phyloP scores from a whole-genome alignment of 257 asterid genomes.

The Euphrasia confusa region DNA sequence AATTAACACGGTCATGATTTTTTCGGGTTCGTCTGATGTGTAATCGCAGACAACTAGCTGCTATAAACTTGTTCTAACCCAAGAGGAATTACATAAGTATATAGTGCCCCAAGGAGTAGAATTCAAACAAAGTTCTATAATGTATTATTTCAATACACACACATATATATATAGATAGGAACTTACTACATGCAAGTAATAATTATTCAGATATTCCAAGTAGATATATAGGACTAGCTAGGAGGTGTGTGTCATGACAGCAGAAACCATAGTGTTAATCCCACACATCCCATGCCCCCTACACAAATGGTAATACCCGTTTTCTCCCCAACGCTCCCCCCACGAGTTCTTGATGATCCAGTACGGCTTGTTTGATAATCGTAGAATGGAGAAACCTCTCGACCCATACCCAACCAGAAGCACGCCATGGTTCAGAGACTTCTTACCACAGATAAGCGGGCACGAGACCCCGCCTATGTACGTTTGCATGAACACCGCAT shows the following conservation, averaged over 20 bases:
- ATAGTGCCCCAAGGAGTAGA: too few species aligned
- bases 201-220: too few species aligned
- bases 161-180: not conserved
- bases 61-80: too few species aligned
- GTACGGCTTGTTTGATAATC: constrained; percentile 62
- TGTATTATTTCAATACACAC: too few species aligned
- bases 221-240: constrained; percentile 1
- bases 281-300: constrained; percentile 81
- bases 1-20: too few species aligned
- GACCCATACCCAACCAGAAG: constrained; percentile 79
- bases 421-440: constrained; percentile 60
- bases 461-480: constrained; percentile 84
- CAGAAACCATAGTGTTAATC: constrained; percentile 74
- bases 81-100: too few species aligned
- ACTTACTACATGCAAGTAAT: too few species aligned
- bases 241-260: constrained; percentile 47
- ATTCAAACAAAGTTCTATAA: too few species aligned
- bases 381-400: constrained; percentile 61
- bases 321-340: constrained; percentile 82
- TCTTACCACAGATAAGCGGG: constrained; percentile 67
- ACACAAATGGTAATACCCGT: constrained; percentile 62
- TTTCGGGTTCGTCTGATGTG: too few species aligned
- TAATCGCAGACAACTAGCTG: too few species aligned
- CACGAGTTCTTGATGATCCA: constrained; percentile 91
- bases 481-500: constrained; percentile 84